Percentiles rank a stretch among this genome's conserved stretches.
Conservation (phyloP, 1,284 basidiomycete species). For the Boletellus deceptivus region DNA sequence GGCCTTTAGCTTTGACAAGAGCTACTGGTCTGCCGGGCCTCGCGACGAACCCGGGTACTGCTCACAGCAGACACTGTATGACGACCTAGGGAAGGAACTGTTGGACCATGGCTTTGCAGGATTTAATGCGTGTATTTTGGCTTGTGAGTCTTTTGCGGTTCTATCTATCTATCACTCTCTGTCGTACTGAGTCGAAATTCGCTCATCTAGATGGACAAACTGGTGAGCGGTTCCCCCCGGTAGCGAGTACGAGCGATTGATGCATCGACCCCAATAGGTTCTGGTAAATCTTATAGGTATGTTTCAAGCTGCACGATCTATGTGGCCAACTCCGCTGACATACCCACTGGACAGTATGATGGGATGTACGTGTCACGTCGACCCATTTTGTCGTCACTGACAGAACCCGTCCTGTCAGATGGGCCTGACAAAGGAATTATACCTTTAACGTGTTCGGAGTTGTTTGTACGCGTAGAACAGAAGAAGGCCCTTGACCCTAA, state of each 20-base stretch:
- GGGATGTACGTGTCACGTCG: conserved; percentile 73
- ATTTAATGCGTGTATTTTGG: conserved; percentile 97
- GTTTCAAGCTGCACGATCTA: conserved; percentile 26
- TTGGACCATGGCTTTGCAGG: conserved; percentile 94
- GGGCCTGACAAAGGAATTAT: conserved; percentile 97
- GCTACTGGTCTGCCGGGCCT: conserved; percentile 91
- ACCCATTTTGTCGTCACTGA: conserved; percentile 18
- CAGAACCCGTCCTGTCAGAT: conserved; percentile 48
- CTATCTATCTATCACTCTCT: background rate
- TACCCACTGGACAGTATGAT: conserved; percentile 74
- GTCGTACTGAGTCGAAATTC: conserved; percentile 2
- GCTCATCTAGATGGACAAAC: conserved; percentile 73
- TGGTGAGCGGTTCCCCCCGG: conserved; percentile 47
- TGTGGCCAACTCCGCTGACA: conserved; percentile 1
- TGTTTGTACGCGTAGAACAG: conserved; percentile 80
- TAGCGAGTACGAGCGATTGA: conserved; percentile 8
- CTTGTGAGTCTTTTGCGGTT: conserved; percentile 67
- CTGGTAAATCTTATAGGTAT: conserved; percentile 86
- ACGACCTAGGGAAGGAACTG: conserved; percentile 92
- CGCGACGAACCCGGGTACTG: conserved; percentile 87
- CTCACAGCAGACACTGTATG: conserved; percentile 90
- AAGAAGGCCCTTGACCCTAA: conserved; percentile 68
- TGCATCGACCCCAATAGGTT: conserved; percentile 49
- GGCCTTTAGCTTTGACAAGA: conserved; percentile 92
- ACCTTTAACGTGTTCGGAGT: conserved; percentile 89